A percentile compares a stretch with the other conserved stretches of the same genome.
Evolutionary conservation across 2,329 filamentous ascomycete genomes (phyloP).

Genomic region (Neofusicoccum sp.): DNA sequence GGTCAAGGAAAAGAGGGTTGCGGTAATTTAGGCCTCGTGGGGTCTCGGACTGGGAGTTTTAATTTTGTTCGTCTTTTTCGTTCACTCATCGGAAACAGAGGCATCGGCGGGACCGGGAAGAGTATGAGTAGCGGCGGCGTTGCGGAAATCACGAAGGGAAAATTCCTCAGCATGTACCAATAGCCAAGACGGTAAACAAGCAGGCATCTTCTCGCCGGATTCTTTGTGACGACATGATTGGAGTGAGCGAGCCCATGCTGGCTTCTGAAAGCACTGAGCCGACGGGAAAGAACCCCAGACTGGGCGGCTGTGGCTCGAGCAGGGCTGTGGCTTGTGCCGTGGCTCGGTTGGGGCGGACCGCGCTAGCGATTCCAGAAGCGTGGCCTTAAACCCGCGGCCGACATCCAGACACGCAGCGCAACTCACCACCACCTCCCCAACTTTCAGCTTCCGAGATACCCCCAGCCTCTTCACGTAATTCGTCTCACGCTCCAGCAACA

Average conservation of each 20-base stretch:
- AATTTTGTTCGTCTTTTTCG: not conserved
- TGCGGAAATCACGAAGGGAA: not conserved
- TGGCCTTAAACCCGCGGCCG: slow-evolving; percentile 14
- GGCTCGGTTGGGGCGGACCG: not conserved
- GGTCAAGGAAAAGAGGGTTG: too few relatives aligned
- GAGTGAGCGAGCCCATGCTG: not conserved
- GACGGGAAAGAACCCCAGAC: too few relatives aligned
- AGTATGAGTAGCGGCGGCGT: not conserved
- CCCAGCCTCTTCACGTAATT: not conserved
- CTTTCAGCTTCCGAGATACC: slow-evolving; percentile 15
- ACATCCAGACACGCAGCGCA: slow-evolving; percentile 12
- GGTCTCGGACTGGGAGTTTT: not conserved
- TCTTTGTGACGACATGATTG: not conserved
- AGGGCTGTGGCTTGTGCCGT: not conserved
- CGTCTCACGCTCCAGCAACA: slow-evolving; percentile 1
- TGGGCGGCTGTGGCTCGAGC: slow-evolving; percentile 9
- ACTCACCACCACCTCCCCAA: slow-evolving; percentile 13
- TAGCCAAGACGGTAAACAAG: not conserved
- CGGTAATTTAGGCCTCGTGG: too few relatives aligned
- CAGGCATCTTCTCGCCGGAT: not conserved
- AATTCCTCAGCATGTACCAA: not conserved
- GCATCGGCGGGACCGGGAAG: not conserved
- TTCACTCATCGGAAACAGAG: not conserved
- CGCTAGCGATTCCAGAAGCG: slow-evolving; percentile 21
- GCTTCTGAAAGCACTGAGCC: too few relatives aligned